A percentile compares a stretch with the other conserved stretches of the same genome.
Evolutionary conservation across 2,329 filamentous ascomycete genomes (phyloP).

Genomic region (Magnaporthiopsis rhizophila): DNA sequence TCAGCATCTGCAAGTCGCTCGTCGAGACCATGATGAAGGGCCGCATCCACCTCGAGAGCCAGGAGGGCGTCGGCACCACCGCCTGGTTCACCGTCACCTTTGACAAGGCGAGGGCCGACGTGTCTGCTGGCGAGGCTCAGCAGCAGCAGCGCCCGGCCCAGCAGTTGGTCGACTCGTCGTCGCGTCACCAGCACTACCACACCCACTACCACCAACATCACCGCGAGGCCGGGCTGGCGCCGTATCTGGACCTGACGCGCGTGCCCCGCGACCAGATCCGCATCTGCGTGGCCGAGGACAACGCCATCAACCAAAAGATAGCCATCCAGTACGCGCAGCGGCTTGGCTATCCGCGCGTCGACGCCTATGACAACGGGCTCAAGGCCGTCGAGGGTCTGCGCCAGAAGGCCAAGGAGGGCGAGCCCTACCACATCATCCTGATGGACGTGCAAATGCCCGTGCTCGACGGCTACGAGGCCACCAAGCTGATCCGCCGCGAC

Average conservation of each 20-base stretch:
- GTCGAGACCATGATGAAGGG: constrained; percentile 90
- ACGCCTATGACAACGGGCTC: constrained; percentile 83
- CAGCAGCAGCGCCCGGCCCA: constrained; percentile 11
- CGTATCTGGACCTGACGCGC: constrained; percentile 58
- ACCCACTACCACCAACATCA: constrained; percentile 5
- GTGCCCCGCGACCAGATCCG: constrained; percentile 72
- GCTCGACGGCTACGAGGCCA: constrained; percentile 87
- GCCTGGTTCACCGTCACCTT: constrained; percentile 79
- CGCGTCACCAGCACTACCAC: constrained; percentile 8
- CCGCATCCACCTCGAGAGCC: constrained; percentile 72
- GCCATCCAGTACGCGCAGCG: constrained; percentile 84
- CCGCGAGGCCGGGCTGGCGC: constrained; percentile 22
- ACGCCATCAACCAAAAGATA: constrained; percentile 89
- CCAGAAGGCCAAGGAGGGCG: constrained; percentile 58
- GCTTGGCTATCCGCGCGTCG: constrained; percentile 71
- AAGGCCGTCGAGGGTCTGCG: constrained; percentile 84
- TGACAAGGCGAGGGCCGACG: constrained; percentile 64
- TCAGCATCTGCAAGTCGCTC: constrained; percentile 91
- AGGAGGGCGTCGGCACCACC: constrained; percentile 61
- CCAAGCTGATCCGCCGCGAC: constrained; percentile 72
- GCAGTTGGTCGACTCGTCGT: constrained; percentile 11
- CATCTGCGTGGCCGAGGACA: constrained; percentile 92
- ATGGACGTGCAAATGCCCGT: constrained; percentile 98
- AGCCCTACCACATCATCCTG: constrained; percentile 80
- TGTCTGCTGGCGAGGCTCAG: constrained; percentile 47